A percentile compares a stretch with the other conserved stretches of the same genome.
Evolutionary conservation across 192 early-diverging fungal species (phyloP).

Genomic region (Backusella australiensis): DNA sequence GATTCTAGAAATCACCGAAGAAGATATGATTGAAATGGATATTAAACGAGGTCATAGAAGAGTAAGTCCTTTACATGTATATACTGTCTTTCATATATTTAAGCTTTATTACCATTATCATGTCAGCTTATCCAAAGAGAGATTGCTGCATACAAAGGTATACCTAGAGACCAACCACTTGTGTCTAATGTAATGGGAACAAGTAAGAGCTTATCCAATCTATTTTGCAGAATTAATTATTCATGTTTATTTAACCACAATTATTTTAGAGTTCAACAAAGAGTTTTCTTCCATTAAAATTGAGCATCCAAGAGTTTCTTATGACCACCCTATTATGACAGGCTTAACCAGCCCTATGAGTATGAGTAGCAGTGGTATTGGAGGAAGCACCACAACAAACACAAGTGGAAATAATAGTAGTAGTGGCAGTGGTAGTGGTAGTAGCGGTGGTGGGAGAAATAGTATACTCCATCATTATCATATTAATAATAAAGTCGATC

Average conservation of each 20-base stretch:
- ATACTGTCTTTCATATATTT: background rate
- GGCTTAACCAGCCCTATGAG: background rate
- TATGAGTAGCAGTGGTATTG: background rate
- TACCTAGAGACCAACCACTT: constrained; percentile 17
- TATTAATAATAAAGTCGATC: background rate
- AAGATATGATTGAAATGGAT: constrained; percentile 28
- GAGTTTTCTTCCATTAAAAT: background rate
- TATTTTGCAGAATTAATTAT: background rate
- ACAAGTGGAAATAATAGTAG: constrained; percentile 5
- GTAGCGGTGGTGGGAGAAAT: background rate
- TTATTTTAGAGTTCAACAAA: background rate
- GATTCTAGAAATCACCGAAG: constrained; percentile 32
- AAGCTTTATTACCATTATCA: background rate
- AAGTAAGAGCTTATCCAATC: background rate
- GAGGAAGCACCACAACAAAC: background rate
- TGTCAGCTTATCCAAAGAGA: constrained; percentile 30
- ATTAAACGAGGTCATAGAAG: constrained; percentile 36
- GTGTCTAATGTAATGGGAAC: constrained; percentile 9
- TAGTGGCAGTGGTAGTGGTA: background rate
- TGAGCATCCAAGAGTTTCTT: background rate
- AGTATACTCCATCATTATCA: background rate
- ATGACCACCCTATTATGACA: background rate
- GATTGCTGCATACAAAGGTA: constrained; percentile 27
- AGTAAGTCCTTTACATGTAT: constrained; percentile 11
- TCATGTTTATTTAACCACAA: background rate